Base-by-base conservation (phyloP, 106 monocot genomes). In the Dendrobium chrysotoxum region DNA sequence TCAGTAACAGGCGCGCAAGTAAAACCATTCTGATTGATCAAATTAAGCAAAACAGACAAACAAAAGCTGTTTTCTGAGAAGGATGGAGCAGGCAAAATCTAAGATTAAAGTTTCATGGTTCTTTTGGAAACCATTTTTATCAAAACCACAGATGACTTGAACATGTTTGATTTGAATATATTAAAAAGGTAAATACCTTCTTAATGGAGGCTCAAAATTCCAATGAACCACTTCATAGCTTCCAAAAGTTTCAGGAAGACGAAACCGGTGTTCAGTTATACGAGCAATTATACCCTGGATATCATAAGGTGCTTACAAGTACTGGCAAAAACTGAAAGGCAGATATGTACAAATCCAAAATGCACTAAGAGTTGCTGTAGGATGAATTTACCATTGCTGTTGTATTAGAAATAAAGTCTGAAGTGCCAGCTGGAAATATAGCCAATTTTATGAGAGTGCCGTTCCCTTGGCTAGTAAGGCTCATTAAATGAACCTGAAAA, bases 221-320 rank as follows among this genome's bases (percentile, higher is more conserved):
- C 98, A 98, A 21, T 90, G 86, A 55, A 89, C 75, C 53, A 98
- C 80, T 40, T 95, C 77, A 81, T 95, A 98, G 66, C 89, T 94
- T 71, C 98, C 94, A 87, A 91, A 91, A 85, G 80, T 89, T 61
- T 88, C 88, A 58, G 98, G 98, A 78, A 98, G 91, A 71, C 68
- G 90, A 75, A 98, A 83, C 76, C 85, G 90, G 81, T 89, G 92
- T 80, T 95, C 85, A 42, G 82, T 86, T 82, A 98, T 87, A 18
- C 92, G 87, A 89, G 85, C 85, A 77, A 98, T 95, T 73, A 98
- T 98, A n/a, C 77, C 94, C 98, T 98, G 85, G 74, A 78, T 42
- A 50, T 35, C 72, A 86, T 61, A 40, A 75, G 42, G 5, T 38
- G 15, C 12, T 75, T 75, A n/a, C 1, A 75, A 41, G 13, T 16